A percentile compares a stretch with the other conserved stretches of the same genome.
phyloP scores from a whole-genome alignment of 2,329 filamentous ascomycete species.

The Arthroderma uncinatum region DNA sequence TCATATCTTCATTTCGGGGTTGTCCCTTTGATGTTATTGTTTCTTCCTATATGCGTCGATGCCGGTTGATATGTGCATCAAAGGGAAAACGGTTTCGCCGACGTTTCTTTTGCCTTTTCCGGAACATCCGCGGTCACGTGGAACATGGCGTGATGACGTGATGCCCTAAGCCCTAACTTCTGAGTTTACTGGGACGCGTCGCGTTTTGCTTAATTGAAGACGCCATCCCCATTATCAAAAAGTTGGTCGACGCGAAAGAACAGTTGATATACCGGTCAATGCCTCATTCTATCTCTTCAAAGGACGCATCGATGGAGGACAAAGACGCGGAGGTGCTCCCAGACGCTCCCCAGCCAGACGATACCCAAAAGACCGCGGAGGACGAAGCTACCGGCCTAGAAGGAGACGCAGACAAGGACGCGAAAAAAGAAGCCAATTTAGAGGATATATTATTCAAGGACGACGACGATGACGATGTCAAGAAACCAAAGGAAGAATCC shows the following conservation, averaged over 20 bases:
- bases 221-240: neutral
- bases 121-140: neutral
- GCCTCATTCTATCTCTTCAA: neutral
- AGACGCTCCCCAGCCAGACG: constrained; percentile 10
- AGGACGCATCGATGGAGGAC: constrained; percentile 5
- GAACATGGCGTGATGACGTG: neutral
- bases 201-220: neutral
- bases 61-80: neutral
- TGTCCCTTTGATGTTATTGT: too few species aligned
- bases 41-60: neutral
- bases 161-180: neutral
- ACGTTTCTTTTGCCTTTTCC: neutral
- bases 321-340: constrained; percentile 11
- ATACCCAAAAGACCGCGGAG: neutral
- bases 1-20: neutral
- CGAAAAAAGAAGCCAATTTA: neutral
- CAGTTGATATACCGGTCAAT: neutral
- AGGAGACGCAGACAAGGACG: neutral
- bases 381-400: neutral
- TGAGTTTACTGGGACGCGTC: constrained; percentile 3
- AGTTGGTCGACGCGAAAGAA: neutral
- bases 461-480: neutral
- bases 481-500: neutral
- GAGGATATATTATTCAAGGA: neutral
- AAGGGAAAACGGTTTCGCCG: neutral